Conservation (phyloP, 2,329 filamentous ascomycete species). For the Ceratocystis harringtonii region DNA sequence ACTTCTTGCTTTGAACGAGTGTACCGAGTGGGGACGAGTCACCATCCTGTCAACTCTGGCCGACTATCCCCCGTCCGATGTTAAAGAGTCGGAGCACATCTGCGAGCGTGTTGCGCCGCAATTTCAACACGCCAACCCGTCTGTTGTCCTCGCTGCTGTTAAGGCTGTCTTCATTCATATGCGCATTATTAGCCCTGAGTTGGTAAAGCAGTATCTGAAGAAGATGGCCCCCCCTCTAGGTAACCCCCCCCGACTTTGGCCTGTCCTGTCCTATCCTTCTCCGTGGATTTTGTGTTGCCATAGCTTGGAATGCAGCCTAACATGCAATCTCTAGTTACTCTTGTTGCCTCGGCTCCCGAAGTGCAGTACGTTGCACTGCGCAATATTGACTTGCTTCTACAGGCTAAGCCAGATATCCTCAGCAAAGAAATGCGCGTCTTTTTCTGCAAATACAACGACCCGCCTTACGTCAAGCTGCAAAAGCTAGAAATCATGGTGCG, state of each 20-base stretch:
- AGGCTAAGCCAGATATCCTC: conserved; percentile 90
- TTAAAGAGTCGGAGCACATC: conserved; percentile 95
- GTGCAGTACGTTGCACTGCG: conserved; percentile 93
- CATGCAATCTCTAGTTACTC: conserved; percentile 50
- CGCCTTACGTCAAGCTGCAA: conserved; percentile 90
- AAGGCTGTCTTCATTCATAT: conserved; percentile 97
- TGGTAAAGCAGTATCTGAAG: conserved; percentile 75
- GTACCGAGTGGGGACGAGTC: conserved; percentile 94
- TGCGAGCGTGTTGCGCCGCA: conserved; percentile 92
- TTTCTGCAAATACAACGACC: conserved; percentile 99
- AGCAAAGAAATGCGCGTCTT: conserved; percentile 97
- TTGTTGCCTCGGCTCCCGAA: conserved; percentile 89
- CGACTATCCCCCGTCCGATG: conserved; percentile 70
- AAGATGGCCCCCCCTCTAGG: conserved; percentile 96
- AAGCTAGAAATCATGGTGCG: conserved; percentile 99
- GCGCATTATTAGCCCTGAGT: conserved; percentile 63
- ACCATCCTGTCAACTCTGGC: conserved; percentile 83
- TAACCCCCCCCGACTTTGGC: conserved; percentile 28
- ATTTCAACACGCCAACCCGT: conserved; percentile 96
- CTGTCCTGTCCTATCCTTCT: no score
- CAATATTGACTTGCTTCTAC: conserved; percentile 89
- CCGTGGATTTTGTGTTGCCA: not conserved
- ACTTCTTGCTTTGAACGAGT: conserved; percentile 91
- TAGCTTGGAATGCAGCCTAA: not conserved
- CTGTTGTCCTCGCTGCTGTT: conserved; percentile 90